A percentile compares a stretch with the other conserved stretches of the same genome.
Evolutionary conservation across 1,139 yeast species (phyloP).

Genomic region (Geotrichum macrosporum): DNA sequence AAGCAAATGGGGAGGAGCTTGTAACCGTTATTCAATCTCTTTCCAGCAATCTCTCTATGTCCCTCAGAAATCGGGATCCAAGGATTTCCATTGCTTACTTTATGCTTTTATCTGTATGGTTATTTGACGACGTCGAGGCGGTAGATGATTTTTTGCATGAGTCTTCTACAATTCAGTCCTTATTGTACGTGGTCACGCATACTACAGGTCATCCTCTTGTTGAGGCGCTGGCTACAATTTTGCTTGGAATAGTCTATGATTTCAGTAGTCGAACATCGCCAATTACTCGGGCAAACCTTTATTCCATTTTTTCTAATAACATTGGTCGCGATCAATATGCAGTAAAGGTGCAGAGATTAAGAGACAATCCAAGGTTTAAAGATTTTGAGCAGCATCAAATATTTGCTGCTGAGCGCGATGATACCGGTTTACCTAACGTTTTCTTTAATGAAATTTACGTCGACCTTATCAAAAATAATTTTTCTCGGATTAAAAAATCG

Average conservation of each 20-base stretch:
- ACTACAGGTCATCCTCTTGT: conserved; percentile 55
- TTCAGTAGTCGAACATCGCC: conserved; percentile 74
- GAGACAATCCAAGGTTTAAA: conserved; percentile 53
- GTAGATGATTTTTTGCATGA: conserved; percentile 75
- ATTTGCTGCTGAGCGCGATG: conserved; percentile 54
- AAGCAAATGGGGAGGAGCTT: conserved; percentile 65
- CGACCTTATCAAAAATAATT: conserved; percentile 63
- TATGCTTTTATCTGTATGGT: conserved; percentile 70
- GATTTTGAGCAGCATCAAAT: conserved; percentile 49
- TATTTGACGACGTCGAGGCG: conserved; percentile 71
- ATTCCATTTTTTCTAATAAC: conserved; percentile 57
- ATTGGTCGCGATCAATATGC: conserved; percentile 80
- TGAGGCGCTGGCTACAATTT: conserved; percentile 68
- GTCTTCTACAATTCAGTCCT: conserved; percentile 57
- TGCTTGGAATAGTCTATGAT: conserved; percentile 77
- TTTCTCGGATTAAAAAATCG: conserved; percentile 62
- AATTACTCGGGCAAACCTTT: conserved; percentile 59
- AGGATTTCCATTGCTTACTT: conserved; percentile 76
- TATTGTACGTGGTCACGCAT: conserved; percentile 64
- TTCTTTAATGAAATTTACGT: conserved; percentile 67
- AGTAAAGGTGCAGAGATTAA: conserved; percentile 67
- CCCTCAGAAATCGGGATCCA: conserved; percentile 62
- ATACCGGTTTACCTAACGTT: conserved; percentile 82
- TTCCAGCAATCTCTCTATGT: conserved; percentile 67
- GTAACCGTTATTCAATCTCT: conserved; percentile 74